Conservation (phyloP, 305 asterid species). For the Fraxinus xanthoxyloides region DNA sequence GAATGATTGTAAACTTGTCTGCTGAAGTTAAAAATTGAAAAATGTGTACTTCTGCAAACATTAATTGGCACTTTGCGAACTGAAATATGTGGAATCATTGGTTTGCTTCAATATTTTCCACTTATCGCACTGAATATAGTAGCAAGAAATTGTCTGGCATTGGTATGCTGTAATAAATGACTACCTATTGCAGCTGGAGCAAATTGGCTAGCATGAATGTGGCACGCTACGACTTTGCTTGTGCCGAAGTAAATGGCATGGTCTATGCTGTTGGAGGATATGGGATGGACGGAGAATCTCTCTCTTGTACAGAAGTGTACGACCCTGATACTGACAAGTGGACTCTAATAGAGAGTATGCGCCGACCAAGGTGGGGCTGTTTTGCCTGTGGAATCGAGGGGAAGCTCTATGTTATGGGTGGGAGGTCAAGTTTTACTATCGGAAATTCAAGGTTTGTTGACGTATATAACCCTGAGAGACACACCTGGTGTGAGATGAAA, state of each 20-base stretch:
- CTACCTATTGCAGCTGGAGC: conserved; percentile 61
- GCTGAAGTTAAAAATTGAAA: not conserved
- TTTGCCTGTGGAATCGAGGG: conserved; percentile 75
- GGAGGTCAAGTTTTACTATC: conserved; percentile 75
- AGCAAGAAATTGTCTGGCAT: not conserved
- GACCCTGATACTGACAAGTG: conserved; percentile 59
- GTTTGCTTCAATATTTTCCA: not conserved
- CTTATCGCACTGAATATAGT: not conserved
- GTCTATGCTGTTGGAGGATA: conserved; percentile 71
- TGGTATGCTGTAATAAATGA: not conserved
- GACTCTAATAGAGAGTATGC: conserved; percentile 62
- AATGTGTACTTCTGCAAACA: not conserved
- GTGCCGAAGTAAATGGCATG: conserved; percentile 69
- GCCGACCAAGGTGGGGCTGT: conserved; percentile 80
- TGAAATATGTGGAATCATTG: not conserved
- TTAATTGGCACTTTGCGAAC: not conserved
- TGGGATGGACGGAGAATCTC: conserved; percentile 58
- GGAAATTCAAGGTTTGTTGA: conserved; percentile 73
- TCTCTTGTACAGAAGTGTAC: conserved; percentile 69
- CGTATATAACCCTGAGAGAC: conserved; percentile 50
- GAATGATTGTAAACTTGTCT: conserved; percentile 4
- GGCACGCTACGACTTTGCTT: conserved; percentile 78
- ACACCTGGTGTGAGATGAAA: conserved; percentile 61
- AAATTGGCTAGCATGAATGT: conserved; percentile 65
- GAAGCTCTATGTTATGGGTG: conserved; percentile 80